Base-by-base conservation (phyloP, 2,329 filamentous ascomycete species). In the Xylaria sp. region DNA sequence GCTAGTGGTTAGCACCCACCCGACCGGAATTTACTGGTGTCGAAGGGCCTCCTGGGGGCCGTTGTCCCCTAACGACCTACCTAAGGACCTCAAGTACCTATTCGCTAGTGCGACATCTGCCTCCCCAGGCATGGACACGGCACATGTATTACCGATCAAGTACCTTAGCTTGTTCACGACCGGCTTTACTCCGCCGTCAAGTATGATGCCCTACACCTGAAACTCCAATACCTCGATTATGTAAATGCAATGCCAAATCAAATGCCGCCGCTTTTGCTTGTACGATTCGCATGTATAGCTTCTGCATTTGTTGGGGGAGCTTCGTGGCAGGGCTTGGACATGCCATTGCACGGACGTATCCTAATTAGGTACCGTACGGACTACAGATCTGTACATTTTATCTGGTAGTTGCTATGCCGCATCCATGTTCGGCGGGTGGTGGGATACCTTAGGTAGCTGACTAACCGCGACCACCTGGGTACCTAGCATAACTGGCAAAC, bases 401-500 rank as follows among this genome's bases (percentile, higher is more conserved):
- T n/a, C n/a, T 26, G 22, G 48, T 44, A 38, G 22, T 39, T 56
- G 37, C 49, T 44, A 29, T 38, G 6, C 24, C 19, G 38, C 48
- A 48, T 49, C 54, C 40, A 42, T 18, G 26, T 39, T 39, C 19
- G 48, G 53, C 40, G 22, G 18, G 24, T 38, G 19, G n/a, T 39
- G 39, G 34, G n/a, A 26, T 39, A 44, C 38, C 17, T 26, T 45
- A 46, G 17, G 39, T 53, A 34, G 26, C 43, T 24, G 34, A 29
- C 47, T 50, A 50, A 53, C 34, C 41, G 18, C 16, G 41, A 34
- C 11, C 22, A 47, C 24, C 39, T 6, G 29, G 11, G 16, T 7
- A 34, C 29, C 29, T 7, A 11, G 8, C 29, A 34, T 3, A 7
- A 6, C 16, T n/a, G n/a, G n/a, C n/a, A n/a, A n/a, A n/a, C n/a